Evolutionary conservation across 2,329 filamentous ascomycete genomes (phyloP).

Genomic region (Penicillium sp.): DNA sequence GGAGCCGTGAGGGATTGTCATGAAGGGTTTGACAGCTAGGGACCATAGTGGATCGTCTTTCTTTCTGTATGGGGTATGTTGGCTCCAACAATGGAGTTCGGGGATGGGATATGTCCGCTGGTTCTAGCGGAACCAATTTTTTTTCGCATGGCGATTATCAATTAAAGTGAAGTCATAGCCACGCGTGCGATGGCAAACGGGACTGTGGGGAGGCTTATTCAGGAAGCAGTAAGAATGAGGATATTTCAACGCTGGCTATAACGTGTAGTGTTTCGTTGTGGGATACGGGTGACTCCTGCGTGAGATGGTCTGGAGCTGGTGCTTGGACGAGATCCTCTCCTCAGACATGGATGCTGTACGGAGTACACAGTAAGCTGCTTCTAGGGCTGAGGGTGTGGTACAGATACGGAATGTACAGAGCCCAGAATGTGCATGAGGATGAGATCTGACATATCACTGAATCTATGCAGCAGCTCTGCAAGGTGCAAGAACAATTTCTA

Average conservation of each 20-base stretch:
- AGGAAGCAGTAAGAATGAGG: not conserved
- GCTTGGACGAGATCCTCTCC: not conserved
- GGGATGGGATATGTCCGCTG: not conserved
- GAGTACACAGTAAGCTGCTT: not conserved
- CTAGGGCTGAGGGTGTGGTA: conserved; percentile 3
- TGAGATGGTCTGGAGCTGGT: not conserved
- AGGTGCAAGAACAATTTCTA: not conserved
- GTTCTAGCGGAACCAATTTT: not conserved
- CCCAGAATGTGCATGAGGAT: conserved; percentile 8
- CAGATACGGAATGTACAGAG: not conserved
- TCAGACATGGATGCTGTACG: not conserved
- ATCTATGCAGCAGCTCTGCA: not conserved
- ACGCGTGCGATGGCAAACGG: not conserved
- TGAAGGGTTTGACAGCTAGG: conserved; percentile 2
- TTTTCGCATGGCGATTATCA: not conserved
- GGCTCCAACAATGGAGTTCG: not conserved
- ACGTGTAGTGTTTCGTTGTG: not conserved
- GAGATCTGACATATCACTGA: conserved; percentile 14
- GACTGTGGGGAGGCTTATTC: not conserved
- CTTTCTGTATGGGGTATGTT: not conserved
- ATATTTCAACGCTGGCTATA: not conserved
- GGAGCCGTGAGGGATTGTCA: not conserved
- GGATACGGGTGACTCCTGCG: not conserved
- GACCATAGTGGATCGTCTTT: not conserved
- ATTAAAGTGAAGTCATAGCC: not conserved